phyloP scores from a whole-genome alignment of 2,329 filamentous ascomycete genomes.

The Trichoderma polysporum region DNA sequence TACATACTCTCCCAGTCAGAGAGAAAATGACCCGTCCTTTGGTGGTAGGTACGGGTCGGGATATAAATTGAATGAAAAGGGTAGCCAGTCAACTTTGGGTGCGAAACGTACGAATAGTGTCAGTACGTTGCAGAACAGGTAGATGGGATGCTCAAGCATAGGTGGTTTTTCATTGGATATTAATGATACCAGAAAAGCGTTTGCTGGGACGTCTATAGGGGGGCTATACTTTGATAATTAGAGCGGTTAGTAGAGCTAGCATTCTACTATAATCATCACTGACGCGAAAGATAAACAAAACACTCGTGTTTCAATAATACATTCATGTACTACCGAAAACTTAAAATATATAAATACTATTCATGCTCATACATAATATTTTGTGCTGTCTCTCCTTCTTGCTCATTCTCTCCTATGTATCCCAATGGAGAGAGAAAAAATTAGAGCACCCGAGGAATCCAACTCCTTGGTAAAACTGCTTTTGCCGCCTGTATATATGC shows the following conservation, averaged over 20 bases:
- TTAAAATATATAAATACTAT: not conserved
- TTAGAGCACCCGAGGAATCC: not conserved
- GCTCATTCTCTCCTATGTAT: not conserved
- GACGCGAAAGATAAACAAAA: not conserved
- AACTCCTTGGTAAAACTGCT: not conserved
- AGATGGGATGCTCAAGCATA: not conserved
- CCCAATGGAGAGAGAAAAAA: not conserved
- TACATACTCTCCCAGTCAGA: not conserved
- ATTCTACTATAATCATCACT: not conserved
- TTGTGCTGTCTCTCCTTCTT: not conserved
- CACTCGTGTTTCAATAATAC: slow-evolving; percentile 4
- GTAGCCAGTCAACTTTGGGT: not conserved
- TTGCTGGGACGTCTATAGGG: no score
- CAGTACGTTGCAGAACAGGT: not conserved
- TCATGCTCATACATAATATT: slow-evolving; percentile 13
- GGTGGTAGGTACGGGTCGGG: not conserved
- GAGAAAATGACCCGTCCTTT: not conserved
- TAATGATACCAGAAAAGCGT: not conserved
- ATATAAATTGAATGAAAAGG: not conserved
- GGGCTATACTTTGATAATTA: no score
- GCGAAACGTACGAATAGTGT: not conserved
- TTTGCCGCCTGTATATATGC: not conserved
- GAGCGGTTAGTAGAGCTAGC: not conserved
- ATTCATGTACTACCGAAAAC: not conserved
- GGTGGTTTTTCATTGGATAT: not conserved